Evolutionary conservation across 768 basidiomycete genomes (phyloP), one percentile per base, ranked within the genome.

Genomic region (Gymnopilus dilepis): DNA sequence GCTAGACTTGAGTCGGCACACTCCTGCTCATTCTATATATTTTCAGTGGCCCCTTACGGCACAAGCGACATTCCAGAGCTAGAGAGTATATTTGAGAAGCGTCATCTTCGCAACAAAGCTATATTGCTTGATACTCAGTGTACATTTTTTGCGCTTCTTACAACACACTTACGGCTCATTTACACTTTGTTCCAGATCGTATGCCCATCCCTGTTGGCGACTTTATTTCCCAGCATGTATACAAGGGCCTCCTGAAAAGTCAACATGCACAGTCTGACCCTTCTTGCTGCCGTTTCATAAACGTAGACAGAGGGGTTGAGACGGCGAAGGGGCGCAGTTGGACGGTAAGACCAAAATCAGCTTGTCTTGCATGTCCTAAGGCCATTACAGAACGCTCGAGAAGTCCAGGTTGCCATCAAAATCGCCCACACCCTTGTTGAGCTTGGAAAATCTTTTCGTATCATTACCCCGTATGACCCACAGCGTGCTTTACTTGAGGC

Each of bases 381-480:
- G 30, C 21, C 65, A 8, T 24, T 43, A 53, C 62, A 91, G 90
- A 91, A 91, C 67, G 12, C 67, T 13, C 70, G 70, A 12, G 89
- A 92, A 66, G 74, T 80, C 40, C 51, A 77, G 12, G 78, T 81
- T 12, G 80, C 83, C 6, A 64, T 86, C 4, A 68, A 74, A 54
- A 75, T 88, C 52, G 83, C 83, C 21, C 67, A 69, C 8, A 77
- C 77, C 43, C 78, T 86, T 22, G 70, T 82, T 38, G 50, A 63
- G 1, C 66, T 74, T n/a, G 66, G 68, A 0, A 77, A 74, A 47
- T 71, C 79, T 0, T 92, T 78, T 66, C 78, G 79, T 1, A 84
- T 92, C 22, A 86, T 92, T 60, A 92, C 90, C 0, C 91, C 90
- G 0, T 92, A 92, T 71, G 90, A 91, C 71, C 82, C 84, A 5